Conservation (phyloP, 768 basidiomycete species). For the Zangia roseola region DNA sequence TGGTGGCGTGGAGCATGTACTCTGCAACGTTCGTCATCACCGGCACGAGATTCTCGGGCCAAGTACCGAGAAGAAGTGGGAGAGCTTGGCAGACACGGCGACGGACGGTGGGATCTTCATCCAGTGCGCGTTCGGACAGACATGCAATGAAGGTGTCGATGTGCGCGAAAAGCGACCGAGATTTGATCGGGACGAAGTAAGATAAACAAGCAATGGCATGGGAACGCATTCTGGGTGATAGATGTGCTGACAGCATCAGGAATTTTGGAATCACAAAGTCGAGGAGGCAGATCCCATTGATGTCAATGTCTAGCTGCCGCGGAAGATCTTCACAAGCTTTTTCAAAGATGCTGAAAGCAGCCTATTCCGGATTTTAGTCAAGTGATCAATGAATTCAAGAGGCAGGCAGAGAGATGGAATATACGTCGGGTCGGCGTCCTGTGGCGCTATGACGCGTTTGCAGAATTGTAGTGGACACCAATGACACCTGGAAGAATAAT, state of each 20-base stretch:
- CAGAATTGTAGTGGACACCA: not conserved
- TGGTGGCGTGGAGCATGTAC: slow-evolving; percentile 98
- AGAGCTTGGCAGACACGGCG: slow-evolving; percentile 95
- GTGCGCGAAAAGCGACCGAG: slow-evolving; percentile 84
- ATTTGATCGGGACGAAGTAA: slow-evolving; percentile 85
- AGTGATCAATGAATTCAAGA: not conserved
- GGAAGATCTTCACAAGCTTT: slow-evolving; percentile 98
- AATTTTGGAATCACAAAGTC: slow-evolving; percentile 98
- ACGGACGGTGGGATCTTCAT: slow-evolving; percentile 88
- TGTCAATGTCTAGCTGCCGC: slow-evolving; percentile 90
- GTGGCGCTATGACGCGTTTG: slow-evolving; percentile 1
- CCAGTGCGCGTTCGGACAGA: slow-evolving; percentile 92
- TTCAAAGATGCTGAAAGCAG: slow-evolving; percentile 89
- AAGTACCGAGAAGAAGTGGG: slow-evolving; percentile 86
- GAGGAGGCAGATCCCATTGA: slow-evolving; percentile 86
- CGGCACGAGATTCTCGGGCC: slow-evolving; percentile 95
- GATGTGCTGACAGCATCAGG: slow-evolving; percentile 82
- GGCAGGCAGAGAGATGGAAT: not conserved
- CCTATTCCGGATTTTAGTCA: slow-evolving; percentile 43
- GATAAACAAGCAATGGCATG: slow-evolving; percentile 94
- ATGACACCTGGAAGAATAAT: not conserved
- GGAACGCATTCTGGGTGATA: slow-evolving; percentile 83
- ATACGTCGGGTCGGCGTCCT: not conserved
- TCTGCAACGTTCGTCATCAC: slow-evolving; percentile 94
- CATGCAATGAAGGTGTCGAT: slow-evolving; percentile 93